A percentile compares a stretch with the other conserved stretches of the same genome.
phyloP scores from a whole-genome alignment of 2,329 filamentous ascomycete species.

The Delphinella strobiligena region DNA sequence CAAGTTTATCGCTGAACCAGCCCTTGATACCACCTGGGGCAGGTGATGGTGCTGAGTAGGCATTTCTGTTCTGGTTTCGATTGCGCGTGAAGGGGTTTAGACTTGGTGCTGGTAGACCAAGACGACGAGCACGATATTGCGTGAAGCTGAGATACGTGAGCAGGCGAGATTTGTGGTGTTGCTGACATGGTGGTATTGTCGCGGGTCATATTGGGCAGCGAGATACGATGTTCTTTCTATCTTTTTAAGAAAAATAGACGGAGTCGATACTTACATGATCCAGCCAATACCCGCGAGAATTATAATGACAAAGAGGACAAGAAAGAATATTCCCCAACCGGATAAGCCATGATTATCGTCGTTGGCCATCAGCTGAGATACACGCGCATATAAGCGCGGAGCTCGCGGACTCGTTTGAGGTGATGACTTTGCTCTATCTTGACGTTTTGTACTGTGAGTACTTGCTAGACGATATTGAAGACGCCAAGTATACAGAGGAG shows the following conservation, averaged over 20 bases:
- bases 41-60: constrained; percentile 39
- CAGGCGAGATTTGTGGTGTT: neutral
- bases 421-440: no score
- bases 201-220: neutral
- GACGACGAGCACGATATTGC: constrained; percentile 57
- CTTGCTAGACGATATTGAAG: no score
- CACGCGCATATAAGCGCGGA: no score
- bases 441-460: no score
- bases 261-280: constrained; percentile 35
- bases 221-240: neutral
- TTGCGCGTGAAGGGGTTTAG: constrained; percentile 54
- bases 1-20: constrained; percentile 59
- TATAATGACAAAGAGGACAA: constrained; percentile 55
- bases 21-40: constrained; percentile 52
- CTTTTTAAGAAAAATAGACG: neutral
- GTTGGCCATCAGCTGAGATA: constrained; percentile 3
- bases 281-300: constrained; percentile 49
- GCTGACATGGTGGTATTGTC: neutral
- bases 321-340: constrained; percentile 53
- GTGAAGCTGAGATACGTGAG: constrained; percentile 37
- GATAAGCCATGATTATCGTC: constrained; percentile 9
- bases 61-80: constrained; percentile 10
- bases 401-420: no score
- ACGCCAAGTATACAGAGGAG: no score
- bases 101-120: constrained; percentile 63